phyloP scores from a whole-genome alignment of 106 monocot species.

The Apostasia shenzhenica region DNA sequence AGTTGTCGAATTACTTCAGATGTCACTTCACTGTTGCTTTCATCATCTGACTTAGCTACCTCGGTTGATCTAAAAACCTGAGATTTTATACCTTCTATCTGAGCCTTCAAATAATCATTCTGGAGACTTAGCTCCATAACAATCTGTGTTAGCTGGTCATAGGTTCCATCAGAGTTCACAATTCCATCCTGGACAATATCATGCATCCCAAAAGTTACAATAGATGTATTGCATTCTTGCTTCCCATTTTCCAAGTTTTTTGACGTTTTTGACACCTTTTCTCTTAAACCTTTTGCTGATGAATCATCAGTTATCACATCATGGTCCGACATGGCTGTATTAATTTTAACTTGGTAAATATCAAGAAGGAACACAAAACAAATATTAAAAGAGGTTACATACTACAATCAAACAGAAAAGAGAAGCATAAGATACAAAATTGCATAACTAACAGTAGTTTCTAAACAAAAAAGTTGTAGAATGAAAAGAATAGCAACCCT shows the following conservation, averaged over 20 bases:
- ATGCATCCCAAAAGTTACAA: slow-evolving; percentile 7
- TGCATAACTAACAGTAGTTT: background rate
- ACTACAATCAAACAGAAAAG: background rate
- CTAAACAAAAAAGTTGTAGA: background rate
- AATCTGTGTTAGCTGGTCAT: slow-evolving; percentile 28
- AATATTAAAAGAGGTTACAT: background rate
- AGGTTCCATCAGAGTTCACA: slow-evolving; percentile 6
- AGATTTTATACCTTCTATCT: slow-evolving; percentile 25
- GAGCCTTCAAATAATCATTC: slow-evolving; percentile 60
- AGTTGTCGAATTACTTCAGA: slow-evolving; percentile 35
- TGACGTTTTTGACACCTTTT: slow-evolving; percentile 3
- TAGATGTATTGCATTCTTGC: slow-evolving; percentile 13
- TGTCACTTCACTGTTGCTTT: slow-evolving; percentile 3
- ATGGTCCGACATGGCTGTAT: slow-evolving; percentile 5
- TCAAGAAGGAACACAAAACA: background rate
- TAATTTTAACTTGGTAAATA: background rate
- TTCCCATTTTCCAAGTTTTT: slow-evolving; percentile 10
- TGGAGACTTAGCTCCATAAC: slow-evolving; percentile 53
- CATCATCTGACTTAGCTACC: slow-evolving; percentile 9
- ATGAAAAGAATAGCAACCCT: background rate
- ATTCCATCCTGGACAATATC: slow-evolving; percentile 12
- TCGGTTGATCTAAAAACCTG: slow-evolving; percentile 10
- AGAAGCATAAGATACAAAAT: background rate
- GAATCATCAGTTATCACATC: slow-evolving; percentile 14
- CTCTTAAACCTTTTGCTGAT: background rate